Evolutionary conservation across 352 stramenopile species (phyloP), one percentile per base, ranked within the genome.

Genomic region (Saprolegnia diclina): DNA sequence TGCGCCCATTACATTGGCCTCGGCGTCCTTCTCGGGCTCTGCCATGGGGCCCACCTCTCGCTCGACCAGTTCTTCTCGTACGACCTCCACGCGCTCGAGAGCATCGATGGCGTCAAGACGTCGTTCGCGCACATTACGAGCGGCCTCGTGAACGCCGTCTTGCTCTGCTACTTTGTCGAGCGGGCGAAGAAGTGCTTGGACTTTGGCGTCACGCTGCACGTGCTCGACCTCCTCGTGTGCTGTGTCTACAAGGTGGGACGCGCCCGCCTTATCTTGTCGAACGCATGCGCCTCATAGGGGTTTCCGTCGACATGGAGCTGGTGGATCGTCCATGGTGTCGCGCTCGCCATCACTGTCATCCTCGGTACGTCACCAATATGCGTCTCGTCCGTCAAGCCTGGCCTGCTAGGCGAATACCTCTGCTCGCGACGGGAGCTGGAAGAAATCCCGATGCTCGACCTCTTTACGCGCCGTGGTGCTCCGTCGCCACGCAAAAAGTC

Each of bases 151-250:
- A 64, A 85, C 69, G 85, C 88, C 18, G 77, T 92, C 18, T 86
- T 77, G 29, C 78, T 96, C 45, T 81, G 76, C 44, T 42, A 94
- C 22, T 91, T 96, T 52, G 85, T 96, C 35, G 88, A 96, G 74
- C 83, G 88, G 24, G 85, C 88, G 45, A 96, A 96, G 61, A 96
- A 96, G 71, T 96, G 88, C 56, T 78, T 96, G 62, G 88, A 96
- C 75, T 96, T 96, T 82, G 88, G 87, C 56, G 81, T 94, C 42
- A 95, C 88, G 63, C 83, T 92, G 46, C 94, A 93, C 74, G 90
- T 95, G 66, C 77, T 96, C 40, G 86, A 96, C 67, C 77, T 96
- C 40, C 66, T 95, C 24, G 70, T 79, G 18, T 85, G 91, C 67
- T 85, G 79, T 56, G 88, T 93, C 73, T 96, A 96, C 77, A 87